Evolutionary conservation across 2,329 filamentous ascomycete species (phyloP), one percentile per base, ranked within the genome.

Genomic region (Alternaria incomplexa): DNA sequence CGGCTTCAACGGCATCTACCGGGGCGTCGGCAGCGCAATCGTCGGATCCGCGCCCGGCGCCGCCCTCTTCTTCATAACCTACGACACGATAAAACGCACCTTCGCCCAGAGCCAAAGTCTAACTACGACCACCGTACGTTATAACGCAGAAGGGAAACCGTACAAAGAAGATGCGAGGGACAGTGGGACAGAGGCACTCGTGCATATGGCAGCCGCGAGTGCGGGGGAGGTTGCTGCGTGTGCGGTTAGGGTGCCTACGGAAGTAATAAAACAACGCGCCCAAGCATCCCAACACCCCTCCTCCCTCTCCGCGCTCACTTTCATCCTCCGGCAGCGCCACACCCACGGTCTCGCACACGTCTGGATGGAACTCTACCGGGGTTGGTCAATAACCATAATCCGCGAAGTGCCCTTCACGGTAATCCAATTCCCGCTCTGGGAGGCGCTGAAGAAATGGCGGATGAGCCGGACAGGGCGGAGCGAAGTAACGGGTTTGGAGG

Each of bases 361-460:
- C 51, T 89, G 92, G 85, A 84, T 87, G 64, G 94, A 97, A 81
- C 81, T 99, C 59, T 99, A 99, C 81, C 87, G 96, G 36, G 96
- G 96, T 2, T 97, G 93, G 87, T 88, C 89, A 17, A 93, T 98
- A 71, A 99, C 96, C 2, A 90, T 99, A 56, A 91, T 97, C 83
- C 89, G 96, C 62, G 96, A 99, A 84, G 94, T 99, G 64, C 96
- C 96, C 5, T 99, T 99, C 76, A 98, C 96, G 3, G 90, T 97
- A 10, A 91, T 99, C 66, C 96, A 99, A 81, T 99, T 99, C 79
- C 96, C 96, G 48, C 86, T 99, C 66, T 99, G 96, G 96, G 96
- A 99, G 82, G 89, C 87, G 5, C 87, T 98, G 86, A 98, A 97
- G 85, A 84, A 85, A 45, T 92, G 88, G 86, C 85, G 89, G 6